These are phyloP conservation scores for Talaromyces rugulosus DNA, from an alignment of 2,329 filamentous ascomycete species.

Conservation along the genomic window DNA sequence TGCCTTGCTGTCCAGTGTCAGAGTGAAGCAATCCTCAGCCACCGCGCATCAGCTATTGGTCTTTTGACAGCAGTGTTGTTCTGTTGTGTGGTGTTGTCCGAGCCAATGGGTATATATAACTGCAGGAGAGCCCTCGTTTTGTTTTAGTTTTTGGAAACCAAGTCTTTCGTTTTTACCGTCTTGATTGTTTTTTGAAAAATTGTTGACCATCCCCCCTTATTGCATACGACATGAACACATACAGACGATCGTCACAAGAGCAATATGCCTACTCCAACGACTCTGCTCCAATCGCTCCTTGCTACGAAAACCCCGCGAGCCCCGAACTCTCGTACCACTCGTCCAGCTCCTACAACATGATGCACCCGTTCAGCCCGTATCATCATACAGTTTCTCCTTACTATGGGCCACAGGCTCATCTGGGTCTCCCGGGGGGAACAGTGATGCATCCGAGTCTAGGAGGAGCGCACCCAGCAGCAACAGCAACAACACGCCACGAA, in stretches of 20 bases:
- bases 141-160: neutral
- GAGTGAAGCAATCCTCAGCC: neutral
- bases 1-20: neutral
- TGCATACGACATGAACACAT: constrained; percentile 33
- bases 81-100: neutral
- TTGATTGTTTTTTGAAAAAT: neutral
- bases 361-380: constrained; percentile 33
- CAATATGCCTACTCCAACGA: constrained; percentile 14
- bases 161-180: neutral
- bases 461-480: neutral
- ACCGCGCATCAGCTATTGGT: neutral
- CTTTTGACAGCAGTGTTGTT: neutral
- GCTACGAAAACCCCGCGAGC: constrained; percentile 27
- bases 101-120: neutral
- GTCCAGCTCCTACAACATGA: constrained; percentile 27
- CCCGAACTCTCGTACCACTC: constrained; percentile 29
- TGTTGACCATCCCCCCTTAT: neutral
- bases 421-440: constrained; percentile 2
- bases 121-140: neutral
- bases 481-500: constrained; percentile 2
- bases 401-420: constrained; percentile 22
- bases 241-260: constrained; percentile 34
- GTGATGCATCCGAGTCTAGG: constrained; percentile 6
- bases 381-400: constrained; percentile 31
- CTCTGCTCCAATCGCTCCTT: constrained; percentile 22